phyloP scores from a whole-genome alignment of 73 alveolate species.

The Uronychia setigera region DNA sequence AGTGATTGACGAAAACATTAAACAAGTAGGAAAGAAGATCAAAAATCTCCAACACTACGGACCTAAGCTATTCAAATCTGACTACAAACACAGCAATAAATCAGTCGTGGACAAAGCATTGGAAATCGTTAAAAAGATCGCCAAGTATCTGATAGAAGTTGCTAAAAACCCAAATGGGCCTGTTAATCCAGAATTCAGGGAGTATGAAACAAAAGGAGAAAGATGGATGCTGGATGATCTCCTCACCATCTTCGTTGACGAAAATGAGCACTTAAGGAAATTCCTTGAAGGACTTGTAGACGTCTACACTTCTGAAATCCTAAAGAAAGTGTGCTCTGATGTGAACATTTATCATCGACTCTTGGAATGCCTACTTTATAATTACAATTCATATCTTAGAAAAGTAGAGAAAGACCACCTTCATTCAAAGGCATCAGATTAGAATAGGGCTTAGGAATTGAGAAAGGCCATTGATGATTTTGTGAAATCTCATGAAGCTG shows the following conservation, averaged over 20 bases:
- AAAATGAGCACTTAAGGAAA: slow-evolving; percentile 24
- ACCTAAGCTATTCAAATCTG: slow-evolving; percentile 28
- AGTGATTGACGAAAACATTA: slow-evolving; percentile 63
- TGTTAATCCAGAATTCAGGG: slow-evolving; percentile 1
- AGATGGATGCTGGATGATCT: slow-evolving; percentile 42
- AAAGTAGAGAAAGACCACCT: slow-evolving; percentile 28
- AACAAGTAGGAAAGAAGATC: slow-evolving; percentile 35
- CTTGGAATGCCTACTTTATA: slow-evolving; percentile 79
- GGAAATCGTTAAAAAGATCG: slow-evolving; percentile 15
- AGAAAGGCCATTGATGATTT: slow-evolving; percentile 73
- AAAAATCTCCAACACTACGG: slow-evolving; percentile 58
- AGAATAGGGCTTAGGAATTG: slow-evolving; percentile 8
- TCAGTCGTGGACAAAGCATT: neutral
- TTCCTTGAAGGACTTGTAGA: slow-evolving; percentile 18
- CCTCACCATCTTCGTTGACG: slow-evolving; percentile 47
- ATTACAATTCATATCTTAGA: slow-evolving; percentile 16
- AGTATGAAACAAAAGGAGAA: slow-evolving; percentile 20
- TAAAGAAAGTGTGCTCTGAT: neutral
- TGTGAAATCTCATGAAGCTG: slow-evolving; percentile 61
- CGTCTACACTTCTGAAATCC: neutral
- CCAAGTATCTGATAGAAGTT: slow-evolving; percentile 26
- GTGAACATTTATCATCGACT: slow-evolving; percentile 77
- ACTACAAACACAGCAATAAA: slow-evolving; percentile 6
- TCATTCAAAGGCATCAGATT: slow-evolving; percentile 18
- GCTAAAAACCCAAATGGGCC: slow-evolving; percentile 3